phyloP scores from a whole-genome alignment of 305 asterid species.

The Fraxinus sp. region DNA sequence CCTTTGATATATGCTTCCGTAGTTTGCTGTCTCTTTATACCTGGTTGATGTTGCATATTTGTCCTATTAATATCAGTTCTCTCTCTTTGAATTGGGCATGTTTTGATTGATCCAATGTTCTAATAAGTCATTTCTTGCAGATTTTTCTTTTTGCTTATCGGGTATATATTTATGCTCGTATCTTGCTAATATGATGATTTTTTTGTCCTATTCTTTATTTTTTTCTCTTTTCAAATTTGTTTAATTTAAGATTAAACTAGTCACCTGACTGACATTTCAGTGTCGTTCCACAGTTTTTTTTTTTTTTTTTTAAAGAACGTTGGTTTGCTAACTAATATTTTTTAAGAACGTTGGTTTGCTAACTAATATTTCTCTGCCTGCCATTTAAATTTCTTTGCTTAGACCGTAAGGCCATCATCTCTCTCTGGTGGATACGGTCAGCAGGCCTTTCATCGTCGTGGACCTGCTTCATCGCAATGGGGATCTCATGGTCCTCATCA shows the following conservation, averaged over 20 bases:
- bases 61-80: background rate
- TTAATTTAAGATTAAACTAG: background rate
- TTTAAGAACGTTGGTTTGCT: background rate
- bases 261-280: background rate
- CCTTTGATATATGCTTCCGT: background rate
- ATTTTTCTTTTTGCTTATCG: background rate
- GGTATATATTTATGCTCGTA: background rate
- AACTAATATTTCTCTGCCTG: background rate
- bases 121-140: background rate
- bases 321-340: no score
- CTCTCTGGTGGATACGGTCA: slow-evolving; percentile 74
- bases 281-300: background rate
- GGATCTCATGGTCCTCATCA: slow-evolving; percentile 76
- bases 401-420: slow-evolving; percentile 72
- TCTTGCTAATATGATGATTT: background rate
- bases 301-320: no score
- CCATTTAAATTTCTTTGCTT: slow-evolving; percentile 7
- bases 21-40: background rate
- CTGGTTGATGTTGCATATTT: background rate
- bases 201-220: background rate
- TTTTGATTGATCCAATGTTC: background rate
- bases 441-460: slow-evolving; percentile 83
- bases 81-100: background rate
- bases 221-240: background rate
- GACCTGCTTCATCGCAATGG: slow-evolving; percentile 82